Evolutionary conservation across 1,284 basidiomycete species (phyloP), one percentile per base, ranked within the genome.

Genomic region (Malassezia brasiliensis): DNA sequence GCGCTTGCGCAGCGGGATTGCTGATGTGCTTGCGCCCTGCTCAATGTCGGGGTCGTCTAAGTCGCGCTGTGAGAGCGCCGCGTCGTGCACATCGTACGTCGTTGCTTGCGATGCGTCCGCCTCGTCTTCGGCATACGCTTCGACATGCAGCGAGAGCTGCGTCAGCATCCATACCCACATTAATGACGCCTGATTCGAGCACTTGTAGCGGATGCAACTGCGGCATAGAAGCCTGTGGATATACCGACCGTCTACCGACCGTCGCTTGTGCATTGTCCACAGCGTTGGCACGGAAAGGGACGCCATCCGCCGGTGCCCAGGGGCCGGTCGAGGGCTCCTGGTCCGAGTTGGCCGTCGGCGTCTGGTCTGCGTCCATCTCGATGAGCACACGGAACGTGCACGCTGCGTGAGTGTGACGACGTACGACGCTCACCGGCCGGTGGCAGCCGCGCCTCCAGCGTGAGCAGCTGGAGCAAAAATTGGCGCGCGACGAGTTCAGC

Each of bases 151-250:
- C 1, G 38, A 31, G 2, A 54, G 9, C 53, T 54, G 8, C 31
- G 17, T 48, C 30, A 47, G 45, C 17, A 8, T 5, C 5, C 19
- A 14, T 35, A 37, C 53, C 10, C 45, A 57, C 50, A 35, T 52
- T 46, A 10, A 57, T 42, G 10, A 57, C 50, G 1, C 55, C 55
- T 2, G 55, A 57, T 8, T 57, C 55, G 9, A 57, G 49, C 9
- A 36, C 20, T 9, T 52, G n/a, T 5, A 57, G 28, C 2, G 55
- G 55, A 40, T 57, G 55, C 20, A 57, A 3, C 25, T n/a, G 42
- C 20, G 31, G 25, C 8, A 46, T 20, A 0, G 34, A 3, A 31
- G 3, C 2, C 4, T 50, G 30, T n/a, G 19, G n/a, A 5, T 35
- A 20, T 14, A 28, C 11, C 22, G 8, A 14, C n/a, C 31, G 30